These are phyloP conservation scores for Blastobotrys aristatus DNA, from an alignment of 1,139 yeast species.

Conservation along the genomic window DNA sequence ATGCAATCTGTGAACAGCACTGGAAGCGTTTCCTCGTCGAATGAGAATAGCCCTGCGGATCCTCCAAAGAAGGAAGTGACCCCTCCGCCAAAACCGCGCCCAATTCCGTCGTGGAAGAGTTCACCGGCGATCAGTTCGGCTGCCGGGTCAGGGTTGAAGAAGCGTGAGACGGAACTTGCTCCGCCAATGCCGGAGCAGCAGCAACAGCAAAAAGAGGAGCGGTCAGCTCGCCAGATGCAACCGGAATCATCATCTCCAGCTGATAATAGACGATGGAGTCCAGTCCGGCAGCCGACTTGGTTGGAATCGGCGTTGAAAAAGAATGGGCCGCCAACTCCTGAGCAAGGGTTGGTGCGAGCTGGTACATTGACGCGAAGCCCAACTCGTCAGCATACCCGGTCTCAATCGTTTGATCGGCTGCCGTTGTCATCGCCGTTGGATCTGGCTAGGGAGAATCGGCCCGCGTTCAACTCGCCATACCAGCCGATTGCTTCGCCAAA, in stretches of 20 bases:
- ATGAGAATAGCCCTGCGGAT: conserved; percentile 6
- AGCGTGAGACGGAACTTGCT: not conserved
- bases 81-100: not conserved
- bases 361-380: conserved; percentile 18
- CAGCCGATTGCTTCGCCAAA: conserved; percentile 1
- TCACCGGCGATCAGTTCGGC: not conserved
- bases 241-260: not conserved
- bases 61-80: not conserved
- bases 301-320: conserved; percentile 30
- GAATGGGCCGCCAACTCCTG: conserved; percentile 21
- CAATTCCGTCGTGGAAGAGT: not conserved
- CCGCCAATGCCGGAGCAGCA: too few relatives aligned
- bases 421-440: conserved; percentile 11
- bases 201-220: not conserved
- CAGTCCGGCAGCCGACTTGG: conserved; percentile 30
- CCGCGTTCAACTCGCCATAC: not conserved
- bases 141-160: not conserved
- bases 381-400: conserved; percentile 11
- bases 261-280: conserved; percentile 25
- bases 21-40: not conserved
- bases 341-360: conserved; percentile 14
- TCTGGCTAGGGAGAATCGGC: not conserved
- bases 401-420: conserved; percentile 9
- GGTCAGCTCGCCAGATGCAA: conserved; percentile 1
- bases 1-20: not conserved